These are phyloP conservation scores for Enteropsectra breve DNA, from an alignment of 371 early-diverging fungal species.

Conservation along the genomic window DNA sequence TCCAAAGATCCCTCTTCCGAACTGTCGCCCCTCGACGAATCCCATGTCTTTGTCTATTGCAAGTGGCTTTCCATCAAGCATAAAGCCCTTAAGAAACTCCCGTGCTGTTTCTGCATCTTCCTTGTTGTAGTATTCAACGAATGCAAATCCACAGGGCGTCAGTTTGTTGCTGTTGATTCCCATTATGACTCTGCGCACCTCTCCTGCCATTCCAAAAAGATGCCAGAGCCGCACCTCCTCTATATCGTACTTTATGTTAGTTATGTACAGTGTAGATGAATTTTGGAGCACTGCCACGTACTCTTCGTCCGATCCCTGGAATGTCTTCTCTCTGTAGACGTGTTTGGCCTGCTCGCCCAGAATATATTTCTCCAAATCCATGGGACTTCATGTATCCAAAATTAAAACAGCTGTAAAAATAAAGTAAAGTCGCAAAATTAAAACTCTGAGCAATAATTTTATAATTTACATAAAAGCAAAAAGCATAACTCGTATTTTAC, in stretches of 20 bases:
- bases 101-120: constrained; percentile 33
- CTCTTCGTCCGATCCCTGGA: constrained; percentile 55
- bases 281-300: constrained; percentile 43
- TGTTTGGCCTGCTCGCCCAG: not conserved
- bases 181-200: constrained; percentile 56
- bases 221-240: constrained; percentile 55
- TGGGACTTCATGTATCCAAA: not conserved
- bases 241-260: constrained; percentile 35
- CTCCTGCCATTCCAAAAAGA: constrained; percentile 52
- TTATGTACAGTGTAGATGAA: constrained; percentile 54
- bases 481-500: too few relatives aligned
- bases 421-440: too few relatives aligned
- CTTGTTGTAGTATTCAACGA: constrained; percentile 54
- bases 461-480: too few relatives aligned
- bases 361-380: constrained; percentile 2
- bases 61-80: constrained; percentile 41
- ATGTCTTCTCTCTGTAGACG: constrained; percentile 5
- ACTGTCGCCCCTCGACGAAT: constrained; percentile 59
- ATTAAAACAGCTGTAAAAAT: not conserved
- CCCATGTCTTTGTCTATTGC: constrained; percentile 59
- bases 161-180: constrained; percentile 54
- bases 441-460: too few relatives aligned
- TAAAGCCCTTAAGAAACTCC: constrained; percentile 32
- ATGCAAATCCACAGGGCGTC: constrained; percentile 57
- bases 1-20: constrained; percentile 59